A percentile compares a stretch with the other conserved stretches of the same genome.
Evolutionary conservation across 345 rosid genomes (phyloP).

Genomic region (Sonneratia alba): DNA sequence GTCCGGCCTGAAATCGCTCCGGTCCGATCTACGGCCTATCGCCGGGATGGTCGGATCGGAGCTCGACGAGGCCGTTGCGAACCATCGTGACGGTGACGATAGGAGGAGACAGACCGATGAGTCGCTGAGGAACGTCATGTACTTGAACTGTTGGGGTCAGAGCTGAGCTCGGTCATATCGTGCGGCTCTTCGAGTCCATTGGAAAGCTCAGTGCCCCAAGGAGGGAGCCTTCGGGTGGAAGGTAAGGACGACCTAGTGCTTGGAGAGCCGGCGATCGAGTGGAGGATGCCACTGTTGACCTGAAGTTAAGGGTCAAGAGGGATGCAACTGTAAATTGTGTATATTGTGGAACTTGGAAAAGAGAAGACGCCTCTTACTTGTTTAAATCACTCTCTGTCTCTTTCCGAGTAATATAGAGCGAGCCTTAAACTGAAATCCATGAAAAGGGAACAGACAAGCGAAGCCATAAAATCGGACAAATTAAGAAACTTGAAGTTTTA

Average conservation of each 20-base stretch:
- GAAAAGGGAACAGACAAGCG: too few relatives aligned
- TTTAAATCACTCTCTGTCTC: too few relatives aligned
- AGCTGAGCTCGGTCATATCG: background rate
- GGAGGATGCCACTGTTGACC: background rate
- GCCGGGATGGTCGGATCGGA: conserved; percentile 32
- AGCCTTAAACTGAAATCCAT: too few relatives aligned
- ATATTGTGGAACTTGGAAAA: too few relatives aligned
- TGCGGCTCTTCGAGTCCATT: background rate
- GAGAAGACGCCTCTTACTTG: too few relatives aligned
- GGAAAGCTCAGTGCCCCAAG: background rate
- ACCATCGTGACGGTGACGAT: conserved; percentile 10
- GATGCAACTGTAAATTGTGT: background rate
- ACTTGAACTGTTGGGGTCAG: conserved; percentile 45
- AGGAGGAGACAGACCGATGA: conserved; percentile 42
- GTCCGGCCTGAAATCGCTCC: conserved; percentile 34
- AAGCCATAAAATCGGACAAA: too few relatives aligned
- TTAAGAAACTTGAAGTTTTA: too few relatives aligned
- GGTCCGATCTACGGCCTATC: conserved; percentile 52
- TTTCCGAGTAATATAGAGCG: too few relatives aligned
- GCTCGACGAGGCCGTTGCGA: conserved; percentile 17
- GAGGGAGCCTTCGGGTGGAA: background rate
- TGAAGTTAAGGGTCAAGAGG: background rate
- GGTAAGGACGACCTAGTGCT: background rate
- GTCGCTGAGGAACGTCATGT: conserved; percentile 75
- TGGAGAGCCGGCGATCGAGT: background rate